Evolutionary conservation across 2,329 filamentous ascomycete species (phyloP).

Genomic region (Arthrinium phaeospermum): DNA sequence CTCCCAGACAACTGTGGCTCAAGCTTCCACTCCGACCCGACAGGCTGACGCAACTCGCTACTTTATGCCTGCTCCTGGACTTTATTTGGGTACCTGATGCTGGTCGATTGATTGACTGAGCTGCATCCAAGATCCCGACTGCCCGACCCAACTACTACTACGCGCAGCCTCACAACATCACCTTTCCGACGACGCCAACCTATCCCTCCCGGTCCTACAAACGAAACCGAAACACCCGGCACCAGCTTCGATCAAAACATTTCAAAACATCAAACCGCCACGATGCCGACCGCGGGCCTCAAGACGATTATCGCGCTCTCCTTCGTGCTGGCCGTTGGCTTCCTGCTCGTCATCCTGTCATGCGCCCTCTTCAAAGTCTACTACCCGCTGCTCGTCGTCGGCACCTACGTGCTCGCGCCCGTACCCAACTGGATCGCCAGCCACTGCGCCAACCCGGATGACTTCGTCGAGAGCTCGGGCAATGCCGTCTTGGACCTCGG

Average conservation of each 20-base stretch:
- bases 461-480: constrained; percentile 87
- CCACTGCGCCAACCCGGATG: constrained; percentile 88
- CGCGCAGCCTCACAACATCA: not conserved
- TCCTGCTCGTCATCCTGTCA: constrained; percentile 97
- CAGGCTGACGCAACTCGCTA: not conserved
- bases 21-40: not conserved
- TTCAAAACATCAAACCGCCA: constrained; percentile 36
- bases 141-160: constrained; percentile 2
- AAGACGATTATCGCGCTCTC: constrained; percentile 99
- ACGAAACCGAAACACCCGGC: constrained; percentile 4
- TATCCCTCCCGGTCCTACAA: not conserved
- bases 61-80: not conserved
- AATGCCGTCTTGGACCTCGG: constrained; percentile 91
- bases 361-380: constrained; percentile 95
- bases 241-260: constrained; percentile 17
- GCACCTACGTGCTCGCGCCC: constrained; percentile 91
- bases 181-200: not conserved
- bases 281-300: constrained; percentile 80
- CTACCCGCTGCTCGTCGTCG: constrained; percentile 93
- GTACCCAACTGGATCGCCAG: constrained; percentile 96
- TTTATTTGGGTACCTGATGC: not conserved
- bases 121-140: constrained; percentile 12
- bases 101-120: constrained; percentile 4
- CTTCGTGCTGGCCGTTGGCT: constrained; percentile 98
- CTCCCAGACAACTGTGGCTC: constrained; percentile 9